These are phyloP conservation scores for Penstemon newberryi DNA, from an alignment of 257 asterid species.

Conservation along the genomic window DNA sequence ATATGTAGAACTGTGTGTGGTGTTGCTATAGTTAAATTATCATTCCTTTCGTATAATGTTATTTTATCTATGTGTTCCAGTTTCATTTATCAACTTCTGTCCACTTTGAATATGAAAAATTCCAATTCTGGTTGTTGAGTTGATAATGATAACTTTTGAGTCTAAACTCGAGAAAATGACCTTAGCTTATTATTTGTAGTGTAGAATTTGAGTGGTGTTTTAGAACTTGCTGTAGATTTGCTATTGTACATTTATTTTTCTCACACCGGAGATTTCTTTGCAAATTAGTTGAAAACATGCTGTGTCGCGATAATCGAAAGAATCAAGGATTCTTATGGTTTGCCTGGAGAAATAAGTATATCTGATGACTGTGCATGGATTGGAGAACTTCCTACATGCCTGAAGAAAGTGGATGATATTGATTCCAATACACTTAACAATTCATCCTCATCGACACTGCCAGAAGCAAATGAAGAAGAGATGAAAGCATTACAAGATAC, in stretches of 20 bases:
- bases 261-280: conserved; percentile 18
- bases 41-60: not conserved
- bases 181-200: not conserved
- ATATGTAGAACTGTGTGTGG: conserved; percentile 1
- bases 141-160: not conserved
- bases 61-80: not conserved
- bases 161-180: conserved; percentile 1
- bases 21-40: not conserved
- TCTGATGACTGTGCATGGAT: conserved; percentile 53
- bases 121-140: not conserved
- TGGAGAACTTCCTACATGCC: conserved; percentile 64
- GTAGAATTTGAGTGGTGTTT: not conserved
- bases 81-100: conserved; percentile 17
- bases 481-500: conserved; percentile 61
- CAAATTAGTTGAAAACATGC: conserved; percentile 56
- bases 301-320: conserved; percentile 53
- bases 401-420: conserved; percentile 39
- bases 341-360: conserved; percentile 68
- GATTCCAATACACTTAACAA: conserved; percentile 31
- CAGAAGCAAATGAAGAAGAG: conserved; percentile 52
- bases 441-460: conserved; percentile 39
- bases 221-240: not conserved
- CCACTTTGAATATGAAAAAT: not conserved
- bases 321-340: conserved; percentile 61
- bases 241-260: not conserved